Percentiles rank a stretch among this genome's conserved stretches.
Evolutionary conservation across 2,329 filamentous ascomycete species (phyloP).

Genomic region (Fusarium nygamai): DNA sequence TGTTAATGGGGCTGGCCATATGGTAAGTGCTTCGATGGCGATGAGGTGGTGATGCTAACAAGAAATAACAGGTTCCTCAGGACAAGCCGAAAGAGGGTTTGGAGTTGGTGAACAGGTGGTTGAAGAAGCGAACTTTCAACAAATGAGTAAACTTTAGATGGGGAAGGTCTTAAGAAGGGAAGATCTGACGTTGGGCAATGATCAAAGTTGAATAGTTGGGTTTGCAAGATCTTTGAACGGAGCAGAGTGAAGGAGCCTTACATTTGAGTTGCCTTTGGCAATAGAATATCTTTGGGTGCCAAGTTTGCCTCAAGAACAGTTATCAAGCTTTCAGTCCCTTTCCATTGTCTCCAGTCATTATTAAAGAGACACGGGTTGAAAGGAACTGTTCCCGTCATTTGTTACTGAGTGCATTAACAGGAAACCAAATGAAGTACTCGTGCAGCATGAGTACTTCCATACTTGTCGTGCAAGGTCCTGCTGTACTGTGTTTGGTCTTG

Average conservation of each 20-base stretch:
- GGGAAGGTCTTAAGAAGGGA: rapidly evolving
- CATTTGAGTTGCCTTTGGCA: not conserved
- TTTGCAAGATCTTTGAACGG: rapidly evolving
- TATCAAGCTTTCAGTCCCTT: not conserved
- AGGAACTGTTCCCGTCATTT: rapidly evolving
- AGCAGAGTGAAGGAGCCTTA: not conserved
- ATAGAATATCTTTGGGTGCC: not conserved
- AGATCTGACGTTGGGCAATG: too few relatives aligned
- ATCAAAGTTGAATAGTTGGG: too few relatives aligned
- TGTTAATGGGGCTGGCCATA: conserved; percentile 27
- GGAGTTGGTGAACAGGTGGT: conserved; percentile 10
- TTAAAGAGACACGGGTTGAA: too few relatives aligned
- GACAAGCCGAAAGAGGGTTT: conserved; percentile 6
- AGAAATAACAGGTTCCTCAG: not conserved
- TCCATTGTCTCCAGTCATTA: rapidly evolving
- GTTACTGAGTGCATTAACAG: not conserved
- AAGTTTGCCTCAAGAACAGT: not conserved
- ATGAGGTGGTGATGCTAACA: not conserved
- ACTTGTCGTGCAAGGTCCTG: rapidly evolving
- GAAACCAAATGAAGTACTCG: too few relatives aligned
- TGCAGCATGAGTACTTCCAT: not conserved
- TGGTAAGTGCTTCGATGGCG: not conserved
- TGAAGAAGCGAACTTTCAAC: conserved; percentile 9
- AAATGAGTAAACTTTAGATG: not conserved
- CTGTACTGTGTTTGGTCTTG: rapidly evolving